These are phyloP conservation scores for Suhomyces sp. DNA, from an alignment of 805 yeast genomes.

Conservation along the genomic window DNA sequence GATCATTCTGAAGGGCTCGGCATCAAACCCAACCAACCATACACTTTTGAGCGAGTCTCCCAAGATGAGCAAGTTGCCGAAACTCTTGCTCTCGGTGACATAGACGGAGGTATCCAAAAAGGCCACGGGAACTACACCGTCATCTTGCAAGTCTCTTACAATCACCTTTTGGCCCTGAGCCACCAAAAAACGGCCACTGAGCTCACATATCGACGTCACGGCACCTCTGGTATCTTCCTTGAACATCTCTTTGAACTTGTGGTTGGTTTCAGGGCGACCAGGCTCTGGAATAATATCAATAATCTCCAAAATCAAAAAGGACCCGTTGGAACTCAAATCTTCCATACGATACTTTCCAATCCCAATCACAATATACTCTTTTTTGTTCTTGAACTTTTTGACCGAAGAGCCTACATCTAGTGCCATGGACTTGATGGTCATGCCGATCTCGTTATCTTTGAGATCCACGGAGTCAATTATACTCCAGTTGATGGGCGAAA, in stretches of 20 bases:
- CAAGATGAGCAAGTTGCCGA: slow-evolving; percentile 75
- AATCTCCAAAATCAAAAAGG: slow-evolving; percentile 68
- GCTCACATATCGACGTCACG: slow-evolving; percentile 69
- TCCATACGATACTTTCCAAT: slow-evolving; percentile 74
- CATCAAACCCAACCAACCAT: slow-evolving; percentile 85
- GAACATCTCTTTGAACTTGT: slow-evolving; percentile 68
- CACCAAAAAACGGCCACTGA: slow-evolving; percentile 78
- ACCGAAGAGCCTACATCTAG: slow-evolving; percentile 44
- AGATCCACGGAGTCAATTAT: slow-evolving; percentile 68
- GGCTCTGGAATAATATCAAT: slow-evolving; percentile 88
- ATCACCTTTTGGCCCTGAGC: slow-evolving; percentile 84
- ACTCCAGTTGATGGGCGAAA: slow-evolving; percentile 76
- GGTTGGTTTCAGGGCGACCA: slow-evolving; percentile 77
- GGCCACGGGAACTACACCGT: slow-evolving; percentile 90
- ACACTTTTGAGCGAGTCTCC: slow-evolving; percentile 80
- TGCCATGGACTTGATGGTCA: slow-evolving; percentile 53
- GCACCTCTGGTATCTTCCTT: slow-evolving; percentile 82
- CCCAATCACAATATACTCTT: slow-evolving; percentile 76
- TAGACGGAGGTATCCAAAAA: slow-evolving; percentile 83
- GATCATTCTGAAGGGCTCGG: slow-evolving; percentile 89
- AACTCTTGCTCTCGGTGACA: slow-evolving; percentile 73
- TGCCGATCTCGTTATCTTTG: slow-evolving; percentile 64
- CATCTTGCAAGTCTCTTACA: slow-evolving; percentile 81
- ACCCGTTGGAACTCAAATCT: slow-evolving; percentile 76
- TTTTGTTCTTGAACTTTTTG: slow-evolving; percentile 46